Evolutionary conservation across 1,284 basidiomycete species (phyloP).

Genomic region (Singerocomus inundabilis): DNA sequence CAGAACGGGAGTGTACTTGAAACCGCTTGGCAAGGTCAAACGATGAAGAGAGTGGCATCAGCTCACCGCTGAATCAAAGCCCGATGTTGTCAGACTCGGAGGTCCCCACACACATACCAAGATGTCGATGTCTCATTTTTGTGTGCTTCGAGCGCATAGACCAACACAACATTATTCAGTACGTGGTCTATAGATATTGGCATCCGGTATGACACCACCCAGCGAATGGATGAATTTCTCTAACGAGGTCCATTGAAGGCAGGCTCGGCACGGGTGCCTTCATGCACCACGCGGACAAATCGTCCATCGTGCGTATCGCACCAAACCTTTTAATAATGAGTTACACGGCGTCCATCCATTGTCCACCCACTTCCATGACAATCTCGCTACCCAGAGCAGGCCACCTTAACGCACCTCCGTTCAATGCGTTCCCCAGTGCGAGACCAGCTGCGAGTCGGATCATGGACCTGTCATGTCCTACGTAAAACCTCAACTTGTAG

Average conservation of each 20-base stretch:
- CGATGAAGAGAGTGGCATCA: no score
- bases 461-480: slow-evolving; percentile 53
- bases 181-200: slow-evolving; percentile 31
- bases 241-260: slow-evolving; percentile 40
- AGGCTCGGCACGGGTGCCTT: slow-evolving; percentile 41
- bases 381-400: slow-evolving; percentile 52
- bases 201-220: slow-evolving; percentile 37
- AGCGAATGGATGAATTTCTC: slow-evolving; percentile 40
- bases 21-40: no score
- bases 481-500: slow-evolving; percentile 43
- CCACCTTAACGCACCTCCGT: slow-evolving; percentile 41
- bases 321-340: slow-evolving; percentile 40
- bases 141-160: background rate
- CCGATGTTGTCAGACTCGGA: background rate
- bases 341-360: background rate
- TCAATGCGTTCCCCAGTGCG: slow-evolving; percentile 38
- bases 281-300: slow-evolving; percentile 50
- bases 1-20: no score
- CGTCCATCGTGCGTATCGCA: slow-evolving; percentile 18
- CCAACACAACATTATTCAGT: slow-evolving; percentile 5
- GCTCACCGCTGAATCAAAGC: no score
- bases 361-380: slow-evolving; percentile 44
- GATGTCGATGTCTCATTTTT: background rate
- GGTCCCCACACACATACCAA: background rate
- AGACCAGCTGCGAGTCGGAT: slow-evolving; percentile 48